These are phyloP conservation scores for Stenogyne calaminthoides DNA, from an alignment of 305 asterid genomes.

Conservation along the genomic window DNA sequence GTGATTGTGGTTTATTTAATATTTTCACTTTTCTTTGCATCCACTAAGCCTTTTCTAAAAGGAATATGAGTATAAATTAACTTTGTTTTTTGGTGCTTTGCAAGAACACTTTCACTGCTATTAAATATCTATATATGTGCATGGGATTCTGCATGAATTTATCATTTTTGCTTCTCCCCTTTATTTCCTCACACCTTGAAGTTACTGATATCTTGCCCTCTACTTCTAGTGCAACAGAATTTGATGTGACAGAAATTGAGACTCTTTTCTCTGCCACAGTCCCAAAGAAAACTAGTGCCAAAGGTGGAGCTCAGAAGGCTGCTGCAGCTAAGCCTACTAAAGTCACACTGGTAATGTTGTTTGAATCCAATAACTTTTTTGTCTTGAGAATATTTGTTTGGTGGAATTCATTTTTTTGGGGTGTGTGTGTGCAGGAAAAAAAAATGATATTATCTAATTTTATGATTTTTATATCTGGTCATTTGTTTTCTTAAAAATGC, in stretches of 20 bases:
- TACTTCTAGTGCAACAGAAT: constrained; percentile 72
- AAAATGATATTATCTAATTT: neutral
- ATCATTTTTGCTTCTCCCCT: neutral
- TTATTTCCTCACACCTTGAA: constrained; percentile 27
- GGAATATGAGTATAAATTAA: neutral
- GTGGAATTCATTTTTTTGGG: neutral
- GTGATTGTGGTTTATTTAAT: constrained; percentile 17
- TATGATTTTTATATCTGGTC: constrained; percentile 4
- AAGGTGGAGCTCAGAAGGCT: constrained; percentile 83
- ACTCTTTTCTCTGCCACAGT: constrained; percentile 82
- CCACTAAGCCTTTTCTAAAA: neutral
- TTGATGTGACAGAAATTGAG: constrained; percentile 91
- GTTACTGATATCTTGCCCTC: constrained; percentile 39
- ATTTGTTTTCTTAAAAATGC: constrained; percentile 4
- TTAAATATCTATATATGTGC: constrained; percentile 3
- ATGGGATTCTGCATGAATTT: constrained; percentile 9
- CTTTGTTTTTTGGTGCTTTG: neutral
- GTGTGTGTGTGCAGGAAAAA: neutral
- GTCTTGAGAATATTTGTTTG: neutral
- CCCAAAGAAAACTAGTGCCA: constrained; percentile 61
- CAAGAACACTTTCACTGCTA: neutral
- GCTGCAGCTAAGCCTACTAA: constrained; percentile 76
- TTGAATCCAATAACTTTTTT: constrained; percentile 23
- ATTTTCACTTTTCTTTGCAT: neutral
- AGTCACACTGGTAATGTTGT: constrained; percentile 77